These are phyloP conservation scores for Dactylorhiza incarnata DNA, from an alignment of 106 monocot species.

Conservation along the genomic window DNA sequence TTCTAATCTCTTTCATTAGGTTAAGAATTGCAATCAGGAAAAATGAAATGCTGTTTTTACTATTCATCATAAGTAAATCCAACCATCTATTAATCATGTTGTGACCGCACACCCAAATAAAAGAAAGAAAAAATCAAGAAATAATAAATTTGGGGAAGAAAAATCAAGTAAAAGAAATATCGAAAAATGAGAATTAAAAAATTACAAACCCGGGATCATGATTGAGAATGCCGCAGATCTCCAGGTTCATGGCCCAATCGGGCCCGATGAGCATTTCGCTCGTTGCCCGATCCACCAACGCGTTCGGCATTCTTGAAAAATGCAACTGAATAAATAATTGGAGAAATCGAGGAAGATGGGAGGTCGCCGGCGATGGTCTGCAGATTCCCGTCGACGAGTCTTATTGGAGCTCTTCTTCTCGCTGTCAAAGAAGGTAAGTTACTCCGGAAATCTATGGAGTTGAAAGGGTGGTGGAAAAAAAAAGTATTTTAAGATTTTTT, in stretches of 20 bases:
- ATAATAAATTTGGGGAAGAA: too few species aligned
- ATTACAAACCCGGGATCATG: conserved; percentile 14
- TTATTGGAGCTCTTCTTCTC: not conserved
- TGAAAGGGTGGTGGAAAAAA: not conserved
- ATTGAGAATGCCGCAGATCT: conserved; percentile 25
- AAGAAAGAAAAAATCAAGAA: too few species aligned
- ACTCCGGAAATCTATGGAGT: not conserved
- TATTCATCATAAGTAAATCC: too few species aligned
- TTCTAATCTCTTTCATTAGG: too few species aligned
- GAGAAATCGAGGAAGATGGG: not conserved
- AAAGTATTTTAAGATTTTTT: not conserved
- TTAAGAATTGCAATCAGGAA: too few species aligned
- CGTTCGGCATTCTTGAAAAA: conserved; percentile 6
- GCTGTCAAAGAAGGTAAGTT: not conserved
- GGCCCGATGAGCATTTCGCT: conserved; percentile 22
- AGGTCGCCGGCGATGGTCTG: not conserved
- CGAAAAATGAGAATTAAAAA: not conserved
- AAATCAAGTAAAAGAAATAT: not conserved
- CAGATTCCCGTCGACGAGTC: not conserved
- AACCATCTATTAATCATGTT: too few species aligned
- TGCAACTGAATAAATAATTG: not conserved
- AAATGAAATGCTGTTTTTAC: too few species aligned
- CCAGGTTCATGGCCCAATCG: conserved; percentile 27
- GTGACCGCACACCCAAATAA: too few species aligned
- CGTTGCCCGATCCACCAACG: conserved; percentile 26